Conservation (phyloP, 2,329 filamentous ascomycete species). For the Calonectria pseudoturangicola region DNA sequence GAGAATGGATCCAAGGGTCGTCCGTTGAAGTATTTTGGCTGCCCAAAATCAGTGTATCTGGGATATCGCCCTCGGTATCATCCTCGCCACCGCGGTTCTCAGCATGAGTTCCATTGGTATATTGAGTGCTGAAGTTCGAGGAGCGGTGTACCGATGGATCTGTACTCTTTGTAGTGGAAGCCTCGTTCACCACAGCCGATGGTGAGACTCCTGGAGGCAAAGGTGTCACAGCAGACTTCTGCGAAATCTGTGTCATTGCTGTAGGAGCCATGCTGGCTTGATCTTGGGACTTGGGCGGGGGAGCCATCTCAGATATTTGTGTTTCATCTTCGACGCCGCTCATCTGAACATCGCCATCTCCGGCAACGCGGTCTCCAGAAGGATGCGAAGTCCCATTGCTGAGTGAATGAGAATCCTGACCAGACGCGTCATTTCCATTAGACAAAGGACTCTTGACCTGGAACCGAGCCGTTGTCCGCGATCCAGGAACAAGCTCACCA, state of each 20-base stretch:
- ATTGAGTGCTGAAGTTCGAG: slow-evolving; percentile 81
- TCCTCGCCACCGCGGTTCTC: slow-evolving; percentile 63
- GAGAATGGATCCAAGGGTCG: slow-evolving; percentile 75
- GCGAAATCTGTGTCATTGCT: slow-evolving; percentile 77
- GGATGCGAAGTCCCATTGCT: slow-evolving; percentile 75
- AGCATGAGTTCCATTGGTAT: slow-evolving; percentile 78
- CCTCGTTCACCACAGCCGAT: slow-evolving; percentile 83
- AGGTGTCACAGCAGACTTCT: slow-evolving; percentile 76
- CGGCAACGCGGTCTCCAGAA: slow-evolving; percentile 67
- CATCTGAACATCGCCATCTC: slow-evolving; percentile 77
- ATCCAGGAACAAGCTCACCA: slow-evolving; percentile 78
- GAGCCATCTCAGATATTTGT: slow-evolving; percentile 71
- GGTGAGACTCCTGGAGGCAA: slow-evolving; percentile 75
- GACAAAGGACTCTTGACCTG: slow-evolving; percentile 75
- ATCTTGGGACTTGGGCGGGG: slow-evolving; percentile 64
- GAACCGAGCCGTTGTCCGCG: slow-evolving; percentile 71
- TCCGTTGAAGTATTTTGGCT: slow-evolving; percentile 72
- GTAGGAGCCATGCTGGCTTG: slow-evolving; percentile 63
- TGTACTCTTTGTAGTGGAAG: slow-evolving; percentile 94
- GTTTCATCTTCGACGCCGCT: slow-evolving; percentile 70
- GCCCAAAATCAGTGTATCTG: slow-evolving; percentile 71
- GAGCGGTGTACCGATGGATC: slow-evolving; percentile 79
- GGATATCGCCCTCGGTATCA: slow-evolving; percentile 65
- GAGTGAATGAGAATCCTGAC: slow-evolving; percentile 61
- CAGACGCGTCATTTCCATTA: slow-evolving; percentile 71